Percentiles rank a stretch among this genome's conserved stretches.
These are phyloP conservation scores for Alternaria consortialis DNA, from an alignment of 2,329 filamentous ascomycete genomes.

Conservation along the genomic window DNA sequence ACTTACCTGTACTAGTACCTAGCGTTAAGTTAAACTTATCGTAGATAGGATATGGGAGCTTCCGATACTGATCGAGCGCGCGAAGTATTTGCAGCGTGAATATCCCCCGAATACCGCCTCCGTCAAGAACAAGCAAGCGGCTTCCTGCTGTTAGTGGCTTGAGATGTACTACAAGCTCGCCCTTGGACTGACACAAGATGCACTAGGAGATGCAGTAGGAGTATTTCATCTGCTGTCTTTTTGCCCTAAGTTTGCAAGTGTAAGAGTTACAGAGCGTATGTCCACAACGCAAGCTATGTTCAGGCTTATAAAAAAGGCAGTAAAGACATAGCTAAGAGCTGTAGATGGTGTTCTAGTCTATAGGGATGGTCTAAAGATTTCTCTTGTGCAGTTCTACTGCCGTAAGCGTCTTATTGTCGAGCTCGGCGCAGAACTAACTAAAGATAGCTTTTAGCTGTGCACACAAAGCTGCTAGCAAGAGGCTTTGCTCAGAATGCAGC, in stretches of 20 bases:
- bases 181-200: constrained; percentile 16
- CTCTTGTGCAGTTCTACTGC: constrained; percentile 11
- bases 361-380: constrained; percentile 12
- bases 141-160: constrained; percentile 23
- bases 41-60: constrained; percentile 26
- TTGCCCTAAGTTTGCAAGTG: constrained; percentile 13
- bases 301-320: constrained; percentile 16
- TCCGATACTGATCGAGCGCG: constrained; percentile 15
- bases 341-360: constrained; percentile 15
- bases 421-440: constrained; percentile 3
- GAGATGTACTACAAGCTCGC: constrained; percentile 13
- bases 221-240: constrained; percentile 17
- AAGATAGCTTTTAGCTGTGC: constrained; percentile 2
- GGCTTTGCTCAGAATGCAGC: neutral
- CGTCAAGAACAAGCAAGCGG: constrained; percentile 23
- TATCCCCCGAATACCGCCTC: constrained; percentile 19
- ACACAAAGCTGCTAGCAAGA: constrained; percentile 6
- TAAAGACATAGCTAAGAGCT: constrained; percentile 19
- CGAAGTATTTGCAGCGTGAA: constrained; percentile 22
- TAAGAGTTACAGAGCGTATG: constrained; percentile 20
- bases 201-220: constrained; percentile 18
- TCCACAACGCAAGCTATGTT: constrained; percentile 21
- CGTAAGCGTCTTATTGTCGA: constrained; percentile 3
- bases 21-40: constrained; percentile 26
- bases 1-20: constrained; percentile 23